Conservation (phyloP, 495 filamentous ascomycete species). For the Aspergillus leporis region DNA sequence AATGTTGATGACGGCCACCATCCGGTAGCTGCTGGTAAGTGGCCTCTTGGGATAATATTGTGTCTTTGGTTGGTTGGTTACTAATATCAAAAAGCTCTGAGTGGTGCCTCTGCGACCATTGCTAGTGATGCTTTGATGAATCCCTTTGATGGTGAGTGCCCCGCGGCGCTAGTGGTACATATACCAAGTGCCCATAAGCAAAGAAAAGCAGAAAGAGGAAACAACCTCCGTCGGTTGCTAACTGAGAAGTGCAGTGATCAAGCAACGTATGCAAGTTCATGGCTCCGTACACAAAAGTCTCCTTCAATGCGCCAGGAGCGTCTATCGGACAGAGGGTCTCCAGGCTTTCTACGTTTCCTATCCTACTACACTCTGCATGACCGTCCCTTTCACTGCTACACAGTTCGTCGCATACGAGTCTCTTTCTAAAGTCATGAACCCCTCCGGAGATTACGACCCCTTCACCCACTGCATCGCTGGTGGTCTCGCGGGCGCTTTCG, state of each 20-base stretch:
- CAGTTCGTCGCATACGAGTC: constrained; percentile 98
- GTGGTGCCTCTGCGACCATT: constrained; percentile 92
- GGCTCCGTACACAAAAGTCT: constrained; percentile 88
- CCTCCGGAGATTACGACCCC: constrained; percentile 80
- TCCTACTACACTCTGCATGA: constrained; percentile 97
- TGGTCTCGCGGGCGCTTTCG: constrained; percentile 88
- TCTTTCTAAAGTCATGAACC: constrained; percentile 90
- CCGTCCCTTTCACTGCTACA: constrained; percentile 92
- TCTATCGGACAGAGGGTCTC: constrained; percentile 86
- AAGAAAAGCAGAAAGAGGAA: background rate
- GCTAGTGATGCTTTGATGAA: constrained; percentile 99
- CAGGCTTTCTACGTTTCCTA: constrained; percentile 98
- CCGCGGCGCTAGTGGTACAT: background rate
- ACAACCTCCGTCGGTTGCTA: background rate
- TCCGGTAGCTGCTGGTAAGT: constrained; percentile 83
- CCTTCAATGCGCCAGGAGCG: constrained; percentile 76
- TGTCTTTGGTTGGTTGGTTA: constrained; percentile 17
- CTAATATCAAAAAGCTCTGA: constrained; percentile 61
- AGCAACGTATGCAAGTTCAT: constrained; percentile 98
- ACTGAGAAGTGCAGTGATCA: constrained; percentile 71
- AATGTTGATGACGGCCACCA: constrained; percentile 89
- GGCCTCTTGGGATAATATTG: background rate
- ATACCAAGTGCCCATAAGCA: background rate
- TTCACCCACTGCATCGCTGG: constrained; percentile 89
- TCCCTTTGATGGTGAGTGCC: constrained; percentile 88